Evolutionary conservation across 306 rosid genomes (phyloP).

Genomic region (Prunus kanzakura): DNA sequence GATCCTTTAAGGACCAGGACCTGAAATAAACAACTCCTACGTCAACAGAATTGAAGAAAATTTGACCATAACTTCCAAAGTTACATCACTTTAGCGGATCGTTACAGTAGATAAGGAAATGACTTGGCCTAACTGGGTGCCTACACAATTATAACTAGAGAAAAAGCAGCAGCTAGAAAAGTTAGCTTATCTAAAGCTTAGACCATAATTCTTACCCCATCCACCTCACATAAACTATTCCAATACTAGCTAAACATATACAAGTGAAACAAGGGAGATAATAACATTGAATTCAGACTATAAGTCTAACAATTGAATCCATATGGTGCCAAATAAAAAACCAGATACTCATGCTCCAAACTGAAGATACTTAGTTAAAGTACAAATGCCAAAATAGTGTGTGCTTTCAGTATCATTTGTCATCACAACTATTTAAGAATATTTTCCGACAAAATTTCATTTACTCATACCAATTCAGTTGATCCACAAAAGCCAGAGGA

Average conservation of each 20-base stretch:
- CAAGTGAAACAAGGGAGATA: neutral
- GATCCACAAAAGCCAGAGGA: too few species aligned
- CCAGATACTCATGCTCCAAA: too few species aligned
- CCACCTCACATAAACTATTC: neutral
- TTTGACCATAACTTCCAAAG: neutral
- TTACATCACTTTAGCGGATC: neutral
- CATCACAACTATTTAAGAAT: too few species aligned
- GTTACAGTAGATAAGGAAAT: neutral
- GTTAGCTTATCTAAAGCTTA: neutral
- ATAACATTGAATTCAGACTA: neutral
- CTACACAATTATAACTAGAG: neutral
- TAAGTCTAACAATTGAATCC: too few species aligned
- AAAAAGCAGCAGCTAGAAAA: neutral
- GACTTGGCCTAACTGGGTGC: neutral
- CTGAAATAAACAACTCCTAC: conserved; percentile 43
- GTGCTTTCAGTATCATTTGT: too few species aligned
- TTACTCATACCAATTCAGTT: too few species aligned
- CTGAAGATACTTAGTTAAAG: too few species aligned
- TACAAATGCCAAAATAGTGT: too few species aligned
- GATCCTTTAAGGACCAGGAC: conserved; percentile 17
- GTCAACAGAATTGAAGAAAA: conserved; percentile 11
- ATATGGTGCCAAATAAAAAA: too few species aligned
- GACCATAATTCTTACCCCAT: neutral
- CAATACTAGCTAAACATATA: neutral
- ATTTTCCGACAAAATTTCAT: too few species aligned